Evolutionary conservation across 164 flowering plant genomes (phyloP).

Genomic region (Vitis rotundifolia): DNA sequence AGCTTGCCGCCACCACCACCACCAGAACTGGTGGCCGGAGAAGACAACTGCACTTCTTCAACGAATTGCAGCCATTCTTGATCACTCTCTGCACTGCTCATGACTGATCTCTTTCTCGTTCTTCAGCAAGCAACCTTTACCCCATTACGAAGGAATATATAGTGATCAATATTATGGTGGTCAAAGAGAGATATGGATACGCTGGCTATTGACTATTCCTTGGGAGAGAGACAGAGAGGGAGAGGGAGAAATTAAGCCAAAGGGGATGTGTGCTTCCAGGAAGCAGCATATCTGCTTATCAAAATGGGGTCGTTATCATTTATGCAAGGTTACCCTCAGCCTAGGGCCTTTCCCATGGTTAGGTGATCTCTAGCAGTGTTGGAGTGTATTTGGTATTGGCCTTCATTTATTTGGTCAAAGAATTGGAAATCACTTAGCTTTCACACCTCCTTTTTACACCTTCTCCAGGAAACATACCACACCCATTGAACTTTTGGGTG

Average conservation of each 20-base stretch:
- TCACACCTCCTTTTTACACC: too few relatives aligned
- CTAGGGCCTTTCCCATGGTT: not conserved
- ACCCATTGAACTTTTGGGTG: too few relatives aligned
- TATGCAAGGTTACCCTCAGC: not conserved
- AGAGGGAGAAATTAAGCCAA: not conserved
- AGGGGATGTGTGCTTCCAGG: constrained; percentile 19
- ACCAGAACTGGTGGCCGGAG: too few relatives aligned
- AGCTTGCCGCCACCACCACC: too few relatives aligned
- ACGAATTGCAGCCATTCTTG: not conserved
- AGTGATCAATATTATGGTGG: constrained; percentile 1
- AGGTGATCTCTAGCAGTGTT: not conserved
- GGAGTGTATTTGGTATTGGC: too few relatives aligned
- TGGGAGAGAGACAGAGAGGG: not conserved
- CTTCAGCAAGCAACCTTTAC: too few relatives aligned
- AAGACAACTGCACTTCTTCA: not conserved
- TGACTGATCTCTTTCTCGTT: too few relatives aligned
- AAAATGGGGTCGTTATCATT: not conserved
- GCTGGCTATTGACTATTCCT: not conserved
- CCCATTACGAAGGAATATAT: not conserved
- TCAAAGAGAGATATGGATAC: constrained; percentile 15
- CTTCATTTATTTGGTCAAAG: not conserved
- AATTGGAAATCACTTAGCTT: too few relatives aligned
- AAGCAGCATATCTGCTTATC: constrained; percentile 11
- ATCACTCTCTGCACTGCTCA: too few relatives aligned
- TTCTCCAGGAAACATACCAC: too few relatives aligned